Percentiles rank a stretch among this genome's conserved stretches.
Conservation (phyloP, 495 filamentous ascomycete species). For the Mycothermus thermophilus region DNA sequence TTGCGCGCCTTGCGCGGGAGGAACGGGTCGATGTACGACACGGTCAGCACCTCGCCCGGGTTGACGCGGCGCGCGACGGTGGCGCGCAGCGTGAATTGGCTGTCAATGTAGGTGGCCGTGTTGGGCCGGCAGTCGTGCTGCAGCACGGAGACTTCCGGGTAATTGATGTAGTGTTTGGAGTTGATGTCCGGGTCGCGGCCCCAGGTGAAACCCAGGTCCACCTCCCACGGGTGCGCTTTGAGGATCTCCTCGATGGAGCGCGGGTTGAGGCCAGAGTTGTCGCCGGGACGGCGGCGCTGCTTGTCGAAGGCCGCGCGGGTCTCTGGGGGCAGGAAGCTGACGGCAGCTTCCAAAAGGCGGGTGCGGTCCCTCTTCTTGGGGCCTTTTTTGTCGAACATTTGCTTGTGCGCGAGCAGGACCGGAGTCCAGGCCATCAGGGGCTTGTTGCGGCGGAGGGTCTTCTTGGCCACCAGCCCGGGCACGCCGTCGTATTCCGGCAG, state of each 20-base stretch:
- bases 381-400: constrained; percentile 17
- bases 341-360: constrained; percentile 17
- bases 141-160: constrained; percentile 15
- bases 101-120: constrained; percentile 19
- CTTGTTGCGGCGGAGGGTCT: constrained; percentile 14
- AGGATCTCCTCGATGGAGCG: constrained; percentile 16
- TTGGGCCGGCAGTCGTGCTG: constrained; percentile 26
- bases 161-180: constrained; percentile 19
- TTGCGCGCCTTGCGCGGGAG: constrained; percentile 9
- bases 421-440: constrained; percentile 16
- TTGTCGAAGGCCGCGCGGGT: constrained; percentile 13
- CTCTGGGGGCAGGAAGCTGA: constrained; percentile 16
- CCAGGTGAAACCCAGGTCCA: constrained; percentile 12
- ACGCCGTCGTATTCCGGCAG: no score
- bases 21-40: constrained; percentile 20
- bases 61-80: constrained; percentile 17
- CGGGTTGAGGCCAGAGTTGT: not conserved
- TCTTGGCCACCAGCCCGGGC: constrained; percentile 13
- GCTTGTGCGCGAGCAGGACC: constrained; percentile 19
- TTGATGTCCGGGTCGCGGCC: constrained; percentile 2
- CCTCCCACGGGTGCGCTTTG: constrained; percentile 19
- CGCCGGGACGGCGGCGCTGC: constrained; percentile 7
- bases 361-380: constrained; percentile 11
- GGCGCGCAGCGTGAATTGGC: constrained; percentile 11
- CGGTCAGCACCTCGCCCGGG: constrained; percentile 21